These are phyloP conservation scores for Cordyceps tenuipes DNA, from an alignment of 2,329 filamentous ascomycete species.

Conservation along the genomic window DNA sequence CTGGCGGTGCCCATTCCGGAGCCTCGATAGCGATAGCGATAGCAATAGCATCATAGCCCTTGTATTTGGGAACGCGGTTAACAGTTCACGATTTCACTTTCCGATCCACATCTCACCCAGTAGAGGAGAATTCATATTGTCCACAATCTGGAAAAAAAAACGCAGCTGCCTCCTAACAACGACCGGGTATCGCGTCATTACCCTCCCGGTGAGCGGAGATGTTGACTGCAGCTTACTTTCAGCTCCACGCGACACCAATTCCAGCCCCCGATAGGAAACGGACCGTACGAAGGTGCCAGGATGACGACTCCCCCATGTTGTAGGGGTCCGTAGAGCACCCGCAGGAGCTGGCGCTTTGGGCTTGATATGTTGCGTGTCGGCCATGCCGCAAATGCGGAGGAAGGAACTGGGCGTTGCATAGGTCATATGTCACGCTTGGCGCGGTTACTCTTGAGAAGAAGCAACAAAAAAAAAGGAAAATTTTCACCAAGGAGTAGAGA, in stretches of 20 bases:
- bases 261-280: not conserved
- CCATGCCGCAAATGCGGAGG: no score
- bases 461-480: not conserved
- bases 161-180: not conserved
- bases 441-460: no score
- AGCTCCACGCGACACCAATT: not conserved
- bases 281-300: no score
- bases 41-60: no score
- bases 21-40: no score
- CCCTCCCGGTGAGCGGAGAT: not conserved
- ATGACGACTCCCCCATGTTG: not conserved
- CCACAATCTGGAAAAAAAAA: not conserved
- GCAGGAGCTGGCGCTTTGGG: not conserved
- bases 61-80: no score
- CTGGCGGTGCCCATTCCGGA: no score
- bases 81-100: no score
- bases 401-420: not conserved
- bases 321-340: not conserved
- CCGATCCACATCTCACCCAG: no score
- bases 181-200: not conserved
- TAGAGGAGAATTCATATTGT: not conserved
- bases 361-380: no score
- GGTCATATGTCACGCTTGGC: no score
- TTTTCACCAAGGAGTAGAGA: not conserved
- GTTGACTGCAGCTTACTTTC: constrained; percentile 1